Conservation (phyloP, 176 grass and related monocot species). For the Paspalum vaginatum region DNA sequence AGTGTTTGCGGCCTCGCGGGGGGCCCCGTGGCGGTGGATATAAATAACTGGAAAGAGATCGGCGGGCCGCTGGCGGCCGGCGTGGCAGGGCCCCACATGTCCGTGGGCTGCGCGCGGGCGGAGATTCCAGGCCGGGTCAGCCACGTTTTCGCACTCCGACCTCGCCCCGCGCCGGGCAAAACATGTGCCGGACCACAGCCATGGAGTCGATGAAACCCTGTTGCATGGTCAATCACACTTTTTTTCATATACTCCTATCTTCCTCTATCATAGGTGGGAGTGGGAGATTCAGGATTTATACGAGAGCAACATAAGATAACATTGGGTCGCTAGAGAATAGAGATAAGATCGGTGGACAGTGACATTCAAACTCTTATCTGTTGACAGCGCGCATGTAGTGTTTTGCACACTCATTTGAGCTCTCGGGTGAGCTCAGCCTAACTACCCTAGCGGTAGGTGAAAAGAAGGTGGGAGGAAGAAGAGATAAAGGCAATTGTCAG, state of each 20-base stretch:
- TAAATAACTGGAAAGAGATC: slow-evolving; percentile 24
- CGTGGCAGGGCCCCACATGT: not conserved
- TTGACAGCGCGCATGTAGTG: too few species aligned
- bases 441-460: too few species aligned
- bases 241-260: too few species aligned
- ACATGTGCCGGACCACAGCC: not conserved
- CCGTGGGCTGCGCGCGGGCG: not conserved
- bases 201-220: not conserved
- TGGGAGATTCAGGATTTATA: too few species aligned
- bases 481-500: not conserved
- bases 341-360: too few species aligned
- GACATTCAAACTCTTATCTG: too few species aligned
- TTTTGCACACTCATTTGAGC: too few species aligned
- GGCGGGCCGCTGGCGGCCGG: not conserved
- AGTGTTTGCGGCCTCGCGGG: not conserved
- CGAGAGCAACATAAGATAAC: too few species aligned
- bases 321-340: too few species aligned
- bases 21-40: not conserved
- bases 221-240: not conserved
- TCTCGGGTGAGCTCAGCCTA: too few species aligned
- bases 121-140: slow-evolving; percentile 24
- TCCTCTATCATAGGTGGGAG: too few species aligned
- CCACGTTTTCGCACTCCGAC: not conserved
- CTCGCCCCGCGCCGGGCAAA: not conserved
- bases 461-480: not conserved